Conservation (phyloP, 148 eudicot genomes). For the Chenopodium formosanum region DNA sequence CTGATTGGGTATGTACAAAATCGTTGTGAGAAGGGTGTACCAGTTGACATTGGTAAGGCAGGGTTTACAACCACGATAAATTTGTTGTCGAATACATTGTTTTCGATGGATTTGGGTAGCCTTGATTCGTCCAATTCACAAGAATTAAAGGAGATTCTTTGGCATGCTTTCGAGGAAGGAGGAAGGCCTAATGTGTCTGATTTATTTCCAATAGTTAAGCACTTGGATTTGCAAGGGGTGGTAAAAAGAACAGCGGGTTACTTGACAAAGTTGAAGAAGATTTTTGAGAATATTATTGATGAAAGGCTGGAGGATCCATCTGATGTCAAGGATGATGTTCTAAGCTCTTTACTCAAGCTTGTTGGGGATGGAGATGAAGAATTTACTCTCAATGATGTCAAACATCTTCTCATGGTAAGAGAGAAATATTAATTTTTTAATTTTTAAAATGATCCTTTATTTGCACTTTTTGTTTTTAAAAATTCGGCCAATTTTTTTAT, state of each 20-base stretch:
- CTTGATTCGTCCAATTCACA: background rate
- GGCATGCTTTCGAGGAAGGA: slow-evolving; percentile 7
- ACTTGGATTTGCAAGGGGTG: slow-evolving; percentile 43
- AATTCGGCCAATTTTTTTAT: too few species aligned
- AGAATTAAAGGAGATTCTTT: slow-evolving; percentile 19
- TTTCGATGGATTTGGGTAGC: slow-evolving; percentile 12
- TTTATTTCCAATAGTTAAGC: slow-evolving; percentile 34
- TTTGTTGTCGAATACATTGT: slow-evolving; percentile 21
- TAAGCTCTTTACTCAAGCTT: slow-evolving; percentile 17
- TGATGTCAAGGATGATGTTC: slow-evolving; percentile 22
- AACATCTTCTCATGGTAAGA: slow-evolving; percentile 22
- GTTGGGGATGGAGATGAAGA: background rate
- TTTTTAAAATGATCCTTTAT: too few species aligned
- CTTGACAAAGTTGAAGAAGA: slow-evolving; percentile 39
- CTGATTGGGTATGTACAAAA: background rate
- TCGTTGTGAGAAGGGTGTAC: background rate
- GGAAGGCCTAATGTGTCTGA: slow-evolving; percentile 48
- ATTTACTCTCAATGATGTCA: slow-evolving; percentile 16
- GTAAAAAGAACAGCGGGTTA: slow-evolving; percentile 34
- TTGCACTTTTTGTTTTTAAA: too few species aligned
- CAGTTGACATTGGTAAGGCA: slow-evolving; percentile 11
- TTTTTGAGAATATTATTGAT: slow-evolving; percentile 32
- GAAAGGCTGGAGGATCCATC: slow-evolving; percentile 4
- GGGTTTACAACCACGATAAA: slow-evolving; percentile 15
- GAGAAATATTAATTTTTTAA: too few species aligned